These are phyloP conservation scores for Ustilago hordei DNA, from an alignment of 1,284 basidiomycete species.

Conservation along the genomic window DNA sequence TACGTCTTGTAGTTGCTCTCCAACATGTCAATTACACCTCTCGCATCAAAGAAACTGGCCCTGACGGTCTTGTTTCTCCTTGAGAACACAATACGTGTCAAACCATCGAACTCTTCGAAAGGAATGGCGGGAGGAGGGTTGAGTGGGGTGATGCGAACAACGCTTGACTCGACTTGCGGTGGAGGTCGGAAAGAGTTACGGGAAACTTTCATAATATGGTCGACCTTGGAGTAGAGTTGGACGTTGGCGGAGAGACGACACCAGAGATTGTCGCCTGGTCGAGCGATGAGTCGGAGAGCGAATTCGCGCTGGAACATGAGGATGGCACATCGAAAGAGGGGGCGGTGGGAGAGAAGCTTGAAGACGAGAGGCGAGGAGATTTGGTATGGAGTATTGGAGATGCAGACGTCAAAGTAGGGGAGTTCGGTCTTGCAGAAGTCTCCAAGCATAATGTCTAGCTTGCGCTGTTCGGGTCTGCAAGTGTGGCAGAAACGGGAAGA, in stretches of 20 bases:
- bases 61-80: constrained; percentile 90
- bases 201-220: constrained; percentile 95
- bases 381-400: constrained; percentile 98
- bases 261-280: constrained; percentile 88
- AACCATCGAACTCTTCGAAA: constrained; percentile 97
- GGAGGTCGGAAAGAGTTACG: constrained; percentile 97
- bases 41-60: constrained; percentile 84
- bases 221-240: constrained; percentile 93
- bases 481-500: neutral
- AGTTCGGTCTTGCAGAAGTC: constrained; percentile 97
- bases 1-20: constrained; percentile 96
- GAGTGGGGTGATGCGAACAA: constrained; percentile 88
- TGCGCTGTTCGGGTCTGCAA: constrained; percentile 88
- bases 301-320: constrained; percentile 99
- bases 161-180: constrained; percentile 91
- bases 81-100: constrained; percentile 89
- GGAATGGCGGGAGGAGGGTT: constrained; percentile 95
- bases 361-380: constrained; percentile 98
- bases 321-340: constrained; percentile 90
- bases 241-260: constrained; percentile 94
- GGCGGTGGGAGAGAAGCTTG: constrained; percentile 94
- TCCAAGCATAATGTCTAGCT: constrained; percentile 92
- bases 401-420: constrained; percentile 98
- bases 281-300: constrained; percentile 89
- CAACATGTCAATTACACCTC: constrained; percentile 92